Base-by-base conservation (phyloP, 441 rosid species). In the Metrosideros polymorpha region DNA sequence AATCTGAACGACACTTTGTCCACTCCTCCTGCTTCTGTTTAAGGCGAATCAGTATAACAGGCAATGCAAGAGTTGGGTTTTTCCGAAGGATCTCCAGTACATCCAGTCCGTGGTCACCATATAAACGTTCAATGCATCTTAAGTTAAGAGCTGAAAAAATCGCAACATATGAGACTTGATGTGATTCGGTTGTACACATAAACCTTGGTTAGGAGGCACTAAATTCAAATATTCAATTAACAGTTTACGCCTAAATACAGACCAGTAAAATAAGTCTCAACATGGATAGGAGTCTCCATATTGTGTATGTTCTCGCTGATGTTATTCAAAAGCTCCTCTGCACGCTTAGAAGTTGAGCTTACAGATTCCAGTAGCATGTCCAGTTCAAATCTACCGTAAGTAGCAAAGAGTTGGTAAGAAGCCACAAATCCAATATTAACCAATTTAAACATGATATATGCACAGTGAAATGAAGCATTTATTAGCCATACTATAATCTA, bases 21-120 rank as follows among this genome's bases (percentile, higher is more conserved):
- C 99, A 98, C 90, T 98, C 99, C 89, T 97, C 99, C 91, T 97
- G 99, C 92, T 97, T 98, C 93, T 98, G 99, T 93, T 98, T 98
- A 91, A 98, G 88, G 82, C 99, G 99, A 82, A 94, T 96, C 89
- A 98, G 91, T 91, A 98, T 92, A 84, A 97, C 97, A 1, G 99
- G 99, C 91, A 97, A 91, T 91, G 98, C 99, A 90, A 94, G 97
- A 87, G 94, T 90, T 14, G 95, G 91, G 88, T 95, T 98, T 95
- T 93, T 98, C 92, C 93, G 94, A 86, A 98, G 90, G 59, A 94
- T 92, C 47, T 97, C 99, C 94, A 96, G 84, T 86, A 96, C 99
- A 90, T 98, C 99, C 51, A 98, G 99, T 56, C 99, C 99, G 55
- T 97, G 99, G 89, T 98, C 99, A 86, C 99, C 98, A 82, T 98